Evolutionary conservation across 2,329 filamentous ascomycete species (phyloP), one percentile per base, ranked within the genome.

Genomic region (Phialocephala sp.): DNA sequence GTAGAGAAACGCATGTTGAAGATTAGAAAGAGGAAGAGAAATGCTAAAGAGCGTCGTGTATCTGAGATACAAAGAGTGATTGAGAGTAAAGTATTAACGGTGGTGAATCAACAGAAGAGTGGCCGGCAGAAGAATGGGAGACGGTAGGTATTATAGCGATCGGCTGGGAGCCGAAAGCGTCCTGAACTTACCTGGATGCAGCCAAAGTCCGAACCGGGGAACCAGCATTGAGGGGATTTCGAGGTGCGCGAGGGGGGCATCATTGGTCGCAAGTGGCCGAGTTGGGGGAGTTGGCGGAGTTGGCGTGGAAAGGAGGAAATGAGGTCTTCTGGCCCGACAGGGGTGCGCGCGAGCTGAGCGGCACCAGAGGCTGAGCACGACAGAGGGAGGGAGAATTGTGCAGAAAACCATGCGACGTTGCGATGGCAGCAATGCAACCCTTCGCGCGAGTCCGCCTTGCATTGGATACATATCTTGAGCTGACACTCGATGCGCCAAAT

Each of bases 1-100:
- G 66, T 71, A 36, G 71, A 70, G 69, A 66, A 74, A 67, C 65
- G 72, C 74, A 75, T 75, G n/a, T 57, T 73, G 68, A 69, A 67
- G 62, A 68, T 63, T 52, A 52, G n/a, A 54, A 59, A 55, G 32
- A 50, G 24, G 52, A 54, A 56, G 59, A 52, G 43, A 43, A 64
- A 56, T 36, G 66, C 68, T 59, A 74, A 74, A 58, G 73, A 74
- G 65, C 67, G 73, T 69, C 68, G 66, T 63, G 72, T 72, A 73
- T 74, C 72, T 63, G 64, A 64, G 71, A 72, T 71, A 72, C 71
- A 69, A 72, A 68, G 59, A 57, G 62, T 54, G 62, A 55, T 37
- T 35, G 57, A 22, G 12, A 36, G 35, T 43, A 20, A 24, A 41
- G 24, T 58, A 63, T 63, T 63, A 63, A 35, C 12, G 45, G 39